Evolutionary conservation across 2,329 filamentous ascomycete genomes (phyloP), one percentile per base, ranked within the genome.

Genomic region (Neonectria magnoliae): DNA sequence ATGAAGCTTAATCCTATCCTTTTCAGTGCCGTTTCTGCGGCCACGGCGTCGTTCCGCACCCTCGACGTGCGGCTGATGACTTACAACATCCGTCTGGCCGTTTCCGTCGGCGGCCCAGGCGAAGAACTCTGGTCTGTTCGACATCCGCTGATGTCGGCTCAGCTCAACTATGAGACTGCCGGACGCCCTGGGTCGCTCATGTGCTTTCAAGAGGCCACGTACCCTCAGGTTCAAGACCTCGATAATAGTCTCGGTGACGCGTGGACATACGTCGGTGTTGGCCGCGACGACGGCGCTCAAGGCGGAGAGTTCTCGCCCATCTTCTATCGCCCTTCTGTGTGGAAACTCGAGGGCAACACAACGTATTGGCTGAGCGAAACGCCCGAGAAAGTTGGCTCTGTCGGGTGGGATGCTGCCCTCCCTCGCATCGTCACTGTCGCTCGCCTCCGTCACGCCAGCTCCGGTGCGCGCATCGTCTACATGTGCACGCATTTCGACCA

Each of bases 221-320:
- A 87, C 69, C 71, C 75, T 4, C 90, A 92, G 71, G 80, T 92
- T 3, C 47, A 79, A 14, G 88, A 91, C 67, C 82, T 92, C 45
- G 77, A 87, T 51, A 41, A 55, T 22, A 72, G 65, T 38, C 61
- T 77, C 5, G 77, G 87, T 3, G 81, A 69, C 3, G 67, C 64
- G 38, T 89, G 87, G 87, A 70, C 78, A 5, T 83, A 83, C 66
- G 80, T 89, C 56, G 88, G 88, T 13, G 83, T 88, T 3, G 87
- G 85, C 11, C 82, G 88, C 22, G 83, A 88, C 51, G 86, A 89
- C 74, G 90, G 91, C 22, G 79, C 81, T 33, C 71, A 82, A 29
- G 80, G 80, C 1, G 91, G 91, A 50, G 91, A 93, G 78, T 92
- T 91, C 76, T 88, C 85, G 2, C 90, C 90, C 2, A 89, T 93